A percentile compares a stretch with the other conserved stretches of the same genome.
phyloP scores from a whole-genome alignment of 768 basidiomycete species.

The Pholiota microspora region DNA sequence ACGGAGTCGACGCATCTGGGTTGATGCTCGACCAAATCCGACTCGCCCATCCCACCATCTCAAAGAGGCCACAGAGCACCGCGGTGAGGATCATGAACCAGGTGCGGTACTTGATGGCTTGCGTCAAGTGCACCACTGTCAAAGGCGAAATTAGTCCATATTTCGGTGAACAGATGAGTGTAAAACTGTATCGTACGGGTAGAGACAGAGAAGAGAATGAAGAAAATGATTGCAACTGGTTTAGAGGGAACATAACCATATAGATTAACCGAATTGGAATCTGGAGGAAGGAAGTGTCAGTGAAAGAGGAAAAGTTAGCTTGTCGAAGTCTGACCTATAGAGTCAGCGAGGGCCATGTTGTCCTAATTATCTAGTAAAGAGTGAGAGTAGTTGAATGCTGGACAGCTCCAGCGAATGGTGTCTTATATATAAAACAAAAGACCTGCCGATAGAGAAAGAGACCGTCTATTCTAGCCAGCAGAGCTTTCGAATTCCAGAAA shows the following conservation, averaged over 20 bases:
- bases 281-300: background rate
- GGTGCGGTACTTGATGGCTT: slow-evolving; percentile 5
- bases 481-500: no score
- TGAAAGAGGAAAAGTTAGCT: background rate
- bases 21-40: slow-evolving; percentile 22
- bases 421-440: background rate
- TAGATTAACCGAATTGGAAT: background rate
- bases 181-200: background rate
- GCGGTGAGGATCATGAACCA: slow-evolving; percentile 20
- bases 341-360: background rate
- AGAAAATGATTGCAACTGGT: background rate
- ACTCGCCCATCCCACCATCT: slow-evolving; percentile 22
- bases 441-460: background rate
- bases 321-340: background rate
- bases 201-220: background rate
- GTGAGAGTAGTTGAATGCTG: background rate
- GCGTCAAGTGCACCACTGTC: slow-evolving; percentile 1
- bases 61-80: slow-evolving; percentile 22
- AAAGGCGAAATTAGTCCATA: no score
- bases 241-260: slow-evolving; percentile 8
- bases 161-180: no score
- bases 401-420: background rate
- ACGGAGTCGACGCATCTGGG: slow-evolving; percentile 14
- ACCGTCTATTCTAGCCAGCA: no score
- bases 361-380: background rate